These are phyloP conservation scores for Leccinum sublutescens DNA, from an alignment of 768 basidiomycete species.

Conservation along the genomic window DNA sequence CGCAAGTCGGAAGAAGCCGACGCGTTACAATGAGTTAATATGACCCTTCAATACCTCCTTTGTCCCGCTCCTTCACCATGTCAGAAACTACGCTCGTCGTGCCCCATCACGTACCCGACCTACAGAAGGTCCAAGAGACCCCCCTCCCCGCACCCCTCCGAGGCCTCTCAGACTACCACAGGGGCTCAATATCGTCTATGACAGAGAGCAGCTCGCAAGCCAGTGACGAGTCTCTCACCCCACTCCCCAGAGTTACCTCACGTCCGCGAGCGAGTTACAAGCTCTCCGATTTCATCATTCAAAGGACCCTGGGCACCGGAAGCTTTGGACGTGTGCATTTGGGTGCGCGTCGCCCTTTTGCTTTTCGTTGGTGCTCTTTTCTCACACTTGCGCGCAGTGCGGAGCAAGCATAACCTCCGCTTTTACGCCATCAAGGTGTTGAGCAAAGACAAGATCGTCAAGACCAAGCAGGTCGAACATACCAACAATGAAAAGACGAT, in stretches of 20 bases:
- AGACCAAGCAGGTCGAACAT: constrained; percentile 94
- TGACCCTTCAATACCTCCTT: constrained; percentile 15
- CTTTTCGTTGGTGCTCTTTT: neutral
- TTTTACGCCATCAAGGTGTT: constrained; percentile 96
- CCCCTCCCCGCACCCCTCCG: constrained; percentile 17
- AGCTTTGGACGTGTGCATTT: constrained; percentile 97
- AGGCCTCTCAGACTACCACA: constrained; percentile 48
- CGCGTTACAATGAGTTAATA: constrained; percentile 19
- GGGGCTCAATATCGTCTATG: constrained; percentile 65
- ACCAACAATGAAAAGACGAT: constrained; percentile 94
- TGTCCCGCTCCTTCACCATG: constrained; percentile 15
- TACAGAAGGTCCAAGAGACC: constrained; percentile 11
- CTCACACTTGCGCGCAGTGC: constrained; percentile 46
- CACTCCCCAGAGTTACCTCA: constrained; percentile 36
- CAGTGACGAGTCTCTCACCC: constrained; percentile 34
- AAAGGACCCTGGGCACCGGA: constrained; percentile 86
- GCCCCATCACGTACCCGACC: neutral
- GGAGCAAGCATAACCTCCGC: constrained; percentile 91
- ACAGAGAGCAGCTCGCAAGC: constrained; percentile 49
- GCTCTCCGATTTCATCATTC: constrained; percentile 75
- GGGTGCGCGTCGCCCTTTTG: constrained; percentile 40
- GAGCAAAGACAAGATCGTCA: constrained; percentile 88
- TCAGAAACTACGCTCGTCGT: constrained; percentile 9
- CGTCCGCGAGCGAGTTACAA: constrained; percentile 67
- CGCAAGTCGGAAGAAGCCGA: constrained; percentile 22